Conservation (phyloP, 352 stramenopile genomes). For the Halophytophthora polymorphica region DNA sequence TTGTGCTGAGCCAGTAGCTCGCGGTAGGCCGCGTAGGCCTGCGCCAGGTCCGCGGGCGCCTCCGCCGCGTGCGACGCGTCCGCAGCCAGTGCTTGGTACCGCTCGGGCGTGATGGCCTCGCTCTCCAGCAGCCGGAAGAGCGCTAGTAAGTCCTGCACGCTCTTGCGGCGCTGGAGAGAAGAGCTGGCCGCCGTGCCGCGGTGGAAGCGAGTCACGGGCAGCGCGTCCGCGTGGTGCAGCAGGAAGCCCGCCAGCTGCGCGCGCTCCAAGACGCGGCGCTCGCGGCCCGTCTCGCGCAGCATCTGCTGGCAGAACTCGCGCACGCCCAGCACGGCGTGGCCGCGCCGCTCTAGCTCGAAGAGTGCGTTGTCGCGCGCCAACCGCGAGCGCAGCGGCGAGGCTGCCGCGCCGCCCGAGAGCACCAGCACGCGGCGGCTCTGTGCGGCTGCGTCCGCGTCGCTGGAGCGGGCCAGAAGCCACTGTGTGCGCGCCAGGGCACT, state of each 20-base stretch:
- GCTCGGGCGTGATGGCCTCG: slow-evolving; percentile 41
- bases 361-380: slow-evolving; percentile 36
- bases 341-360: slow-evolving; percentile 65
- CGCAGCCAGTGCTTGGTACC: slow-evolving; percentile 32
- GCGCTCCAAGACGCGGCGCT: slow-evolving; percentile 47
- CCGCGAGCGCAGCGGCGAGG: slow-evolving; percentile 21
- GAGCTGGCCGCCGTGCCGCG: slow-evolving; percentile 31
- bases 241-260: slow-evolving; percentile 50
- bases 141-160: slow-evolving; percentile 54
- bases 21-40: slow-evolving; percentile 51
- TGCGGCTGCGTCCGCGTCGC: no score
- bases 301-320: slow-evolving; percentile 66
- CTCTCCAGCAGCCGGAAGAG: slow-evolving; percentile 70
- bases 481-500: slow-evolving; percentile 29
- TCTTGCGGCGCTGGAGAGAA: slow-evolving; percentile 49
- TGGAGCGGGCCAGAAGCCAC: slow-evolving; percentile 26
- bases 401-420: slow-evolving; percentile 24
- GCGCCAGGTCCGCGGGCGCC: slow-evolving; percentile 28
- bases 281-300: slow-evolving; percentile 55
- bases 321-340: slow-evolving; percentile 51
- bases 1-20: slow-evolving; percentile 49
- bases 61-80: slow-evolving; percentile 6
- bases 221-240: slow-evolving; percentile 39
- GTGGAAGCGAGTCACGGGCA: slow-evolving; percentile 42
- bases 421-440: slow-evolving; percentile 31